Evolutionary conservation across 1,284 basidiomycete genomes (phyloP).

Genomic region (Leccinum idahoense): DNA sequence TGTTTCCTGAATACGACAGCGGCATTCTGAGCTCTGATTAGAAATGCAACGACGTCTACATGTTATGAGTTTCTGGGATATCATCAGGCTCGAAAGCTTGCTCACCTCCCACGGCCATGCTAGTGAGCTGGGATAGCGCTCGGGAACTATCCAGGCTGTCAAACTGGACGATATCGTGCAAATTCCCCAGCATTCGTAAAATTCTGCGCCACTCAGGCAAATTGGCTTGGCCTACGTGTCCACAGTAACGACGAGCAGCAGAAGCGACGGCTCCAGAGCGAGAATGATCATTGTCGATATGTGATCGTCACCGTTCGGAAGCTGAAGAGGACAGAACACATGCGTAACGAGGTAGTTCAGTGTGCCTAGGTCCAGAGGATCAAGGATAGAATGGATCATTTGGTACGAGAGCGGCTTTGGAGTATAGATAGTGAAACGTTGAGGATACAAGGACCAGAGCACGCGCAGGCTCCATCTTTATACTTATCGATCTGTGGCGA

Average conservation of each 20-base stretch:
- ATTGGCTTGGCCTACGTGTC: background rate
- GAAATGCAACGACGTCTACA: background rate
- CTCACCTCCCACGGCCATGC: background rate
- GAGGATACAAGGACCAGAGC: background rate
- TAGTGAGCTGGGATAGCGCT: background rate
- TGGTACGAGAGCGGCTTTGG: background rate
- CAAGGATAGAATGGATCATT: background rate
- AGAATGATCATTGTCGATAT: background rate
- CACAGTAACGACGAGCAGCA: background rate
- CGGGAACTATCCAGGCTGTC: background rate
- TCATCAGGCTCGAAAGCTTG: background rate
- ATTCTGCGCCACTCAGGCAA: background rate
- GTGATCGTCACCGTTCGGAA: background rate
- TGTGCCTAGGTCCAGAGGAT: background rate
- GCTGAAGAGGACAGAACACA: background rate
- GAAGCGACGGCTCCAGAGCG: background rate
- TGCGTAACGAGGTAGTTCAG: background rate
- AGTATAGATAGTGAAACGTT: background rate
- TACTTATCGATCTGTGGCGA: slow-evolving; percentile 1
- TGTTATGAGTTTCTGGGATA: background rate
- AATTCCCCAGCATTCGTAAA: background rate
- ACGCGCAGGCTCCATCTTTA: background rate
- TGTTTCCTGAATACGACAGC: background rate
- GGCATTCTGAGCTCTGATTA: background rate
- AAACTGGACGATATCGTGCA: background rate